Percentiles rank a stretch among this genome's conserved stretches.
Conservation (phyloP, 352 stramenopile genomes). For the Globisporangium okanoganense region DNA sequence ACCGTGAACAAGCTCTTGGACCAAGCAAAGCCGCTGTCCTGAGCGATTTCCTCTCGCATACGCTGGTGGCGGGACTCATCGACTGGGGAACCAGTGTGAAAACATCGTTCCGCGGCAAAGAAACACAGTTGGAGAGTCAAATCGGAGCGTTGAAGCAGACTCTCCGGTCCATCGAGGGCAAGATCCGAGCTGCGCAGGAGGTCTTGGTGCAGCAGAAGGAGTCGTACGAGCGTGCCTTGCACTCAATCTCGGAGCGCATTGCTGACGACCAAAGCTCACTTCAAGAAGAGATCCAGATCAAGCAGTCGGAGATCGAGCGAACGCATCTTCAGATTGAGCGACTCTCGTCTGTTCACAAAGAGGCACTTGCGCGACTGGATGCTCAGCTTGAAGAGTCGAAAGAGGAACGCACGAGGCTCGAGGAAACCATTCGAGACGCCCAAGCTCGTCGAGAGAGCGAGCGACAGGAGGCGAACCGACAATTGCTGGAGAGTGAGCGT, state of each 20-base stretch:
- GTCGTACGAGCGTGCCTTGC: conserved; percentile 57
- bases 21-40: conserved; percentile 29
- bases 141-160: conserved; percentile 42
- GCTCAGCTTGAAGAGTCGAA: conserved; percentile 54
- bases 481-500: conserved; percentile 58
- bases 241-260: conserved; percentile 47
- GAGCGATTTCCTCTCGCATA: conserved; percentile 42
- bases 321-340: conserved; percentile 54
- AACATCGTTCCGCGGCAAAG: conserved; percentile 40
- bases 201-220: conserved; percentile 61
- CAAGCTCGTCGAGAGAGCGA: conserved; percentile 44
- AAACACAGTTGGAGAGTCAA: conserved; percentile 29
- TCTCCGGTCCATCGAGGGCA: conserved; percentile 49
- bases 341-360: conserved; percentile 52
- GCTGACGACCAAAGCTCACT: conserved; percentile 40
- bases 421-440: conserved; percentile 32
- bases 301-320: conserved; percentile 49
- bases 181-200: conserved; percentile 50
- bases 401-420: conserved; percentile 45
- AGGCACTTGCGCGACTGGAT: conserved; percentile 45
- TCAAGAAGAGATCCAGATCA: conserved; percentile 55
- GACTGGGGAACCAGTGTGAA: conserved; percentile 54
- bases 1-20: conserved; percentile 33
- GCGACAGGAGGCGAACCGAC: conserved; percentile 38
- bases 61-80: conserved; percentile 48